Base-by-base conservation (phyloP, 345 rosid genomes). In the Dovyalis caffra region DNA sequence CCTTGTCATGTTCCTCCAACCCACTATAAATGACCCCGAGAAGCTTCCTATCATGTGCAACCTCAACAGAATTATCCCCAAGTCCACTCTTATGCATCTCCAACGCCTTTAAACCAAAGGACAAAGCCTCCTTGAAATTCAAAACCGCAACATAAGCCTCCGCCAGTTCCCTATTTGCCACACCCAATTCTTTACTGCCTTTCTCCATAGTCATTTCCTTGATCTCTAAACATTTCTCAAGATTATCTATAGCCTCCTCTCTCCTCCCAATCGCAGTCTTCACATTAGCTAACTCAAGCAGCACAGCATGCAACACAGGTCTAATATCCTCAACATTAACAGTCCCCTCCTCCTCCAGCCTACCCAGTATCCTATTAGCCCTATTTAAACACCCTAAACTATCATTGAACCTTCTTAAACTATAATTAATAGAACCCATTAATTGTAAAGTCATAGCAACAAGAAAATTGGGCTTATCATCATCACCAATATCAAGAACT, bases 11-110 rank as follows among this genome's bases (percentile, higher is more conserved):
- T 70, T 89, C 89, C 84, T 90, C 99, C 78, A 95, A 81, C 35
- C 99, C 99, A 8, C 88, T 89, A 68, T 90, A 93, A 21, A 93
- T 90, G 58, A 95, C 92, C 35, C 98, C 97, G n/a, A 95, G 88
- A 71, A 91, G 83, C 64, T 91, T 90, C 81, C 99, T 79, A 80
- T 93, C 97, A 11, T 83, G 90, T 0, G 97, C 97, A 80, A 90
- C 93, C 81, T 93, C 99, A 64, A 88, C 95, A 0, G 98, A 95
- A 75, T 87, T 86, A 82, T 76, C 77, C 75, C 99, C 97, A 43
- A 95, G 62, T 14, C 78, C 91, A 68, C 79, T 83, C 83, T 61
- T 86, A 76, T 95, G 98, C 60, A 91, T 93, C 83, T 93, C 93
- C 66, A 93, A 79, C 0, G 95, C 97, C 80, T 89, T 91, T 81